These are phyloP conservation scores for Rhizopogon salebrosus DNA, from an alignment of 768 basidiomycete genomes.

Conservation along the genomic window DNA sequence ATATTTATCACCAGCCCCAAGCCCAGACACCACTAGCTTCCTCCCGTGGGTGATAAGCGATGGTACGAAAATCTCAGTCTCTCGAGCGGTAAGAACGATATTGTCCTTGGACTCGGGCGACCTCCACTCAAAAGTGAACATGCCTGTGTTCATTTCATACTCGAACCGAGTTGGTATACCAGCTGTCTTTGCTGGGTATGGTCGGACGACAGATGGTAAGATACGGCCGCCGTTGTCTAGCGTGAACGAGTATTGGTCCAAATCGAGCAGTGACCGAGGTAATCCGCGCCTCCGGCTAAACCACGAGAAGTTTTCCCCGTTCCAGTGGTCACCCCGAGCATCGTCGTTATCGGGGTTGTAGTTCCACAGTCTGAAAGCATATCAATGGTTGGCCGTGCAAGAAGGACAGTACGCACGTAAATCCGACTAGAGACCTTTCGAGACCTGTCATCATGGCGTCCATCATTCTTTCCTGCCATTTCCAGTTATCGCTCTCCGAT, in stretches of 20 bases:
- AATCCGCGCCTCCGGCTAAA: slow-evolving; percentile 63
- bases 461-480: slow-evolving; percentile 89
- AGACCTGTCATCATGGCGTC: slow-evolving; percentile 85
- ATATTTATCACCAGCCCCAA: slow-evolving; percentile 46
- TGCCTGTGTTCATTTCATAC: slow-evolving; percentile 75
- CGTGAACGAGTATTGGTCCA: slow-evolving; percentile 57
- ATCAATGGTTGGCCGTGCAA: not conserved
- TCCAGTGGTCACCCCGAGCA: slow-evolving; percentile 80
- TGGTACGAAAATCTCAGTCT: slow-evolving; percentile 85
- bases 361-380: slow-evolving; percentile 72
- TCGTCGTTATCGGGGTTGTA: slow-evolving; percentile 90
- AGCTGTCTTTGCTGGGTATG: slow-evolving; percentile 87
- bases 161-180: slow-evolving; percentile 72
- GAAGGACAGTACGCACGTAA: slow-evolving; percentile 59
- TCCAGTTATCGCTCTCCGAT: slow-evolving; percentile 67
- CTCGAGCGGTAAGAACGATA: slow-evolving; percentile 37
- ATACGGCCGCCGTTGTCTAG: slow-evolving; percentile 83
- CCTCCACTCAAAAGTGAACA: slow-evolving; percentile 62
- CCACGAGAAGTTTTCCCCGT: slow-evolving; percentile 97
- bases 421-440: slow-evolving; percentile 72
- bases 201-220: slow-evolving; percentile 74
- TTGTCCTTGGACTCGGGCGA: slow-evolving; percentile 17
- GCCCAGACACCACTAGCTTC: slow-evolving; percentile 53
- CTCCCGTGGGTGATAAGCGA: slow-evolving; percentile 52
- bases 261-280: slow-evolving; percentile 48